phyloP scores from a whole-genome alignment of 345 rosid species.

The Salix viminalis region DNA sequence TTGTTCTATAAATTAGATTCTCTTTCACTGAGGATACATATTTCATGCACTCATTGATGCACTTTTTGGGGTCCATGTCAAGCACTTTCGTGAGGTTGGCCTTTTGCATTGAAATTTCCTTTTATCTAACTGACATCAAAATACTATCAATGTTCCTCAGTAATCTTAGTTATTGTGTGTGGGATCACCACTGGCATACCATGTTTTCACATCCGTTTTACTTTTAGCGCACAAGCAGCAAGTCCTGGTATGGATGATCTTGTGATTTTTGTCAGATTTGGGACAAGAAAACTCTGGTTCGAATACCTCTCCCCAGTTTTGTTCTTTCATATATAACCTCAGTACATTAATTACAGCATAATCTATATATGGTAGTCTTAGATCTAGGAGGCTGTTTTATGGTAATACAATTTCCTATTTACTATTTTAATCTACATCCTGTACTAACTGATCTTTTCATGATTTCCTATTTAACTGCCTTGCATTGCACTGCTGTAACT shows the following conservation, averaged over 20 bases:
- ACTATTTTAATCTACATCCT: too few species aligned
- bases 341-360: too few species aligned
- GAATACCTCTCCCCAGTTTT: too few species aligned
- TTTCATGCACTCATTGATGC: not conserved
- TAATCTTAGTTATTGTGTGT: not conserved
- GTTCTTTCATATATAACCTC: too few species aligned
- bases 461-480: too few species aligned
- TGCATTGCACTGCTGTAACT: too few species aligned
- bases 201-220: not conserved
- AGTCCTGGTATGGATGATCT: not conserved
- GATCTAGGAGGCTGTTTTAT: too few species aligned
- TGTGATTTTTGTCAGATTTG: not conserved
- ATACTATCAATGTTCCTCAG: not conserved
- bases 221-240: not conserved
- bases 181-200: not conserved
- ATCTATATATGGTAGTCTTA: too few species aligned
- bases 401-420: too few species aligned
- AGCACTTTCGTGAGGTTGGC: not conserved
- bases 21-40: not conserved
- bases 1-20: not conserved
- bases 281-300: too few species aligned
- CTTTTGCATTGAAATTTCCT: not conserved
- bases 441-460: too few species aligned
- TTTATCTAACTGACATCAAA: not conserved
- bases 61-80: not conserved